A percentile compares a stretch with the other conserved stretches of the same genome.
These are phyloP conservation scores for Zhuliangozyma parablackwelliae DNA, from an alignment of 1,139 yeast genomes.

Conservation along the genomic window DNA sequence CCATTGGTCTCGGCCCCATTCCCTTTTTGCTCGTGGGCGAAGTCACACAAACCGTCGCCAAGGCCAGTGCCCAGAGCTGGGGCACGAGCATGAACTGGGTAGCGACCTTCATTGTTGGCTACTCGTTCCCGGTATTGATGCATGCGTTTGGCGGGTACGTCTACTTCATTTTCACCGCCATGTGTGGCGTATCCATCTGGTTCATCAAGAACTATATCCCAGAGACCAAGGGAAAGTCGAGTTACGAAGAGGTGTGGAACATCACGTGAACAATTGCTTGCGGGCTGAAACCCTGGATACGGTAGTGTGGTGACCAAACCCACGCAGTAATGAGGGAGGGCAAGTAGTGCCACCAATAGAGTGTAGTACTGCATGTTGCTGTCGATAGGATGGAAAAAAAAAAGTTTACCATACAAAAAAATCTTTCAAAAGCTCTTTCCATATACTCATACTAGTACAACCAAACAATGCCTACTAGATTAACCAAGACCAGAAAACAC, in stretches of 20 bases:
- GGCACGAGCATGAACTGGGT: constrained; percentile 91
- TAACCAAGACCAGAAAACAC: constrained; percentile 99
- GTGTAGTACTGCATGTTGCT: no score
- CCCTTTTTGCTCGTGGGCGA: constrained; percentile 90
- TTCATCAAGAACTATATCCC: constrained; percentile 57
- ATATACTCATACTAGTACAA: constrained; percentile 5
- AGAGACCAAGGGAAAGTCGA: constrained; percentile 68
- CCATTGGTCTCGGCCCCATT: constrained; percentile 90
- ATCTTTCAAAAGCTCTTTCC: constrained; percentile 5
- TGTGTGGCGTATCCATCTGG: constrained; percentile 45
- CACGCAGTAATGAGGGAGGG: neutral
- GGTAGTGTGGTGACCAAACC: neutral
- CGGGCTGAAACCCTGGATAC: constrained; percentile 10
- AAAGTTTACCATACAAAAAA: constrained; percentile 5
- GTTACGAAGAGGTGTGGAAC: constrained; percentile 61
- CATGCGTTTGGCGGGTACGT: constrained; percentile 68
- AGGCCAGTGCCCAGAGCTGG: constrained; percentile 86
- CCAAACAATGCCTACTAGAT: constrained; percentile 94
- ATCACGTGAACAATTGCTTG: neutral
- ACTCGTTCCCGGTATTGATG: constrained; percentile 70
- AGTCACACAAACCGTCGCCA: constrained; percentile 74
- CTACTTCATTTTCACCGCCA: constrained; percentile 65
- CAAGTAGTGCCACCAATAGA: neutral
- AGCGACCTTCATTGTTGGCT: constrained; percentile 81
- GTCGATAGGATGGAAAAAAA: constrained; percentile 1